phyloP scores from a whole-genome alignment of 352 stramenopile genomes.

The Pythium plurisporium region DNA sequence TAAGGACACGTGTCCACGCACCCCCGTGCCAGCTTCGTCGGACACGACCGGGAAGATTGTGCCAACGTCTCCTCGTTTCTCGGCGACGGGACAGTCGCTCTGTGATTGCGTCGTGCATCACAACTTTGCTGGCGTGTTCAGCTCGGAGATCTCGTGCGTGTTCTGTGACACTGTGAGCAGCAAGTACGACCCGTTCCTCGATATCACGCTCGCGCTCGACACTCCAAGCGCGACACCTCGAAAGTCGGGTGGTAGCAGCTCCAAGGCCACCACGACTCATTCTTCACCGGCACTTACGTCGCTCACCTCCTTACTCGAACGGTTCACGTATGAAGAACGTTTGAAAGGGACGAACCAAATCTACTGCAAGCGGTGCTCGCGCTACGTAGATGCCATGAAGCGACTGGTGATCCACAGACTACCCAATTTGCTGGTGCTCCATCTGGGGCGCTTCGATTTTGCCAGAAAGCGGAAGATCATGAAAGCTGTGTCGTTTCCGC shows the following conservation, averaged over 20 bases:
- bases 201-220: constrained; percentile 65
- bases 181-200: constrained; percentile 68
- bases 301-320: constrained; percentile 33
- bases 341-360: constrained; percentile 58
- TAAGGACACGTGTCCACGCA: constrained; percentile 45
- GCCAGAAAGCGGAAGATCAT: constrained; percentile 53
- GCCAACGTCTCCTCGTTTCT: constrained; percentile 50
- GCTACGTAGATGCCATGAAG: constrained; percentile 60
- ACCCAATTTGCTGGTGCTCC: constrained; percentile 68
- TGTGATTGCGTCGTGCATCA: constrained; percentile 73
- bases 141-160: constrained; percentile 53
- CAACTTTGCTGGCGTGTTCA: constrained; percentile 61
- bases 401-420: constrained; percentile 54
- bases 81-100: constrained; percentile 44
- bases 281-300: constrained; percentile 13
- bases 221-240: constrained; percentile 6
- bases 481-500: constrained; percentile 47
- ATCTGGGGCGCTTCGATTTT: constrained; percentile 75
- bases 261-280: background rate
- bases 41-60: background rate
- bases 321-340: constrained; percentile 52
- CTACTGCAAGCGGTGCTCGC: constrained; percentile 49
- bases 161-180: constrained; percentile 46
- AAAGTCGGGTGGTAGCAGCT: background rate
- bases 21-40: background rate